These are phyloP conservation scores for Imleria badia DNA, from an alignment of 768 basidiomycete species.

Conservation along the genomic window DNA sequence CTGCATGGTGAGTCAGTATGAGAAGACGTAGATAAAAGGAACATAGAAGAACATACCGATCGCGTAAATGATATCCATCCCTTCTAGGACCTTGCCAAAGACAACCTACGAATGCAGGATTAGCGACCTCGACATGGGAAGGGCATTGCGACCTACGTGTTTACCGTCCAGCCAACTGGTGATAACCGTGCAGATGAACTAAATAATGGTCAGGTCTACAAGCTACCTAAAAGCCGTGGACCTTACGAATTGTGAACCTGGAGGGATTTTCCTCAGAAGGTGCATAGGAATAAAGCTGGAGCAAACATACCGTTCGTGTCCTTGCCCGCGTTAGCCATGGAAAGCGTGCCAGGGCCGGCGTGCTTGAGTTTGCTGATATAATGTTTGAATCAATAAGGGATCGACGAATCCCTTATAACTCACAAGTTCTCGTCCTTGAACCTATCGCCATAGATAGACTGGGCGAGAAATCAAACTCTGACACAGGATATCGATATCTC, in stretches of 20 bases:
- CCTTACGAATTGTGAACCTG: slow-evolving; percentile 82
- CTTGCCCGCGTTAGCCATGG: slow-evolving; percentile 93
- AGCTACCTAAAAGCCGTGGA: neutral
- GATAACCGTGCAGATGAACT: slow-evolving; percentile 91
- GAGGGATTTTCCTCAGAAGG: slow-evolving; percentile 1
- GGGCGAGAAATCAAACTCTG: neutral
- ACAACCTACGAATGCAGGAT: slow-evolving; percentile 62
- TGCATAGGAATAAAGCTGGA: neutral
- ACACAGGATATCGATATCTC: neutral
- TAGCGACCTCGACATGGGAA: neutral
- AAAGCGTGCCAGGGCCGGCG: slow-evolving; percentile 81
- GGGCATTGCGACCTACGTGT: slow-evolving; percentile 52
- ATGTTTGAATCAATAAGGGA: neutral
- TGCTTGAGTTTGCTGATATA: slow-evolving; percentile 86
- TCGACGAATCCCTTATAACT: slow-evolving; percentile 21
- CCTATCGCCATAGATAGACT: slow-evolving; percentile 88
- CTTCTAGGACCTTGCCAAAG: slow-evolving; percentile 89
- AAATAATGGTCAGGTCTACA: neutral
- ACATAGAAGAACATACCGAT: slow-evolving; percentile 56
- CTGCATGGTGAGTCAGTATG: slow-evolving; percentile 40
- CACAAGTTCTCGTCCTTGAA: slow-evolving; percentile 98
- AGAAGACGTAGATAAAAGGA: neutral
- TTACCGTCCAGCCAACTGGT: slow-evolving; percentile 91
- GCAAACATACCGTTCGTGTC: slow-evolving; percentile 81
- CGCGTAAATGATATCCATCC: slow-evolving; percentile 78